Base-by-base conservation (phyloP, 305 asterid species). In the Coffea humblotiana region DNA sequence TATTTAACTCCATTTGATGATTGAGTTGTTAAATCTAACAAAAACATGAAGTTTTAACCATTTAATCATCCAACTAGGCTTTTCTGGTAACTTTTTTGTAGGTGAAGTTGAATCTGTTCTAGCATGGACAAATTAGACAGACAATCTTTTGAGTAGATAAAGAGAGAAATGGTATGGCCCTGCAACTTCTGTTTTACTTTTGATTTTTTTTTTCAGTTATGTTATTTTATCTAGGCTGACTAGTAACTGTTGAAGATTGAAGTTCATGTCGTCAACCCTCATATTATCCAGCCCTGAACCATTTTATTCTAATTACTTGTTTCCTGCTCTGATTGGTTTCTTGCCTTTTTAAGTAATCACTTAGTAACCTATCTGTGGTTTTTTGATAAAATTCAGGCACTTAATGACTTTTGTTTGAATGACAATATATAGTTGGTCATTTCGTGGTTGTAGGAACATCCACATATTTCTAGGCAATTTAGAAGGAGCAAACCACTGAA, bases 51-150 rank as follows among this genome's bases (percentile, higher is more conserved):
- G 32, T 32, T 32, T 32, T 32, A 32, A 32, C 32, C 32, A 32
- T 32, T 32, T 32, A 32, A 32, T 32, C 32, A 32, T 32, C 32
- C 2, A 32, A 32, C 32, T 32, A 1, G 32, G 32, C 32, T 32
- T 32, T 32, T 32, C 32, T 32, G 32, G 32, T 32, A 32, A 32
- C 32, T 32, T 32, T 32, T 32, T 32, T 32, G 32, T 32, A 1
- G 32, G 32, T 32, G 99, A 88, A 90, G 92, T 47, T 32, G 32
- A 32, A 85, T 95, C 76, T 95, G 99, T 85, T 95, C 99, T 4
- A 95, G 98, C 86, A 95, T 95, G 78, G 99, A 95, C 88, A 95
- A 95, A 87, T 83, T 94, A 79, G 99, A 96, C 92, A 96, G 92
- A 83, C 98, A 89, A 83, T 78, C 97, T 4, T 96, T 94, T 86